These are phyloP conservation scores for Trametes meyenii DNA, from an alignment of 768 basidiomycete genomes.

Conservation along the genomic window DNA sequence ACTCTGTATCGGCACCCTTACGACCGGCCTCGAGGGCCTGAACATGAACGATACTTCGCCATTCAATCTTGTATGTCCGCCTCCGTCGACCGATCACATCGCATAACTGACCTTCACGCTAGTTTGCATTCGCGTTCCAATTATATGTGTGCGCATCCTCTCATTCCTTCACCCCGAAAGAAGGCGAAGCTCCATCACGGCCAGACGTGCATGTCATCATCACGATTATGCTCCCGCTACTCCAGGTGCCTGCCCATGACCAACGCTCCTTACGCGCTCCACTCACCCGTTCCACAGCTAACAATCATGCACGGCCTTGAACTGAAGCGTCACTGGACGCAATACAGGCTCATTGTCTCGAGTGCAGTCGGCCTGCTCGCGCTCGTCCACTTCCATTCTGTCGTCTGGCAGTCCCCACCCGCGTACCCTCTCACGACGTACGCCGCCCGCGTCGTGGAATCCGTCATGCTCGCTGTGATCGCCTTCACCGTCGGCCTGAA, in stretches of 20 bases:
- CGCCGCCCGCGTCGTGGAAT: slow-evolving; percentile 73
- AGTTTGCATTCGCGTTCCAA: slow-evolving; percentile 81
- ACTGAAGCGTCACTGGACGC: slow-evolving; percentile 61
- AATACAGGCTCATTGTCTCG: slow-evolving; percentile 73
- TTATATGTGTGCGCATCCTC: slow-evolving; percentile 75
- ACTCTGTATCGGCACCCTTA: slow-evolving; percentile 65
- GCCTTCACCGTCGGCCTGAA: slow-evolving; percentile 63
- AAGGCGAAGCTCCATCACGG: slow-evolving; percentile 52
- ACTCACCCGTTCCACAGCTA: slow-evolving; percentile 42
- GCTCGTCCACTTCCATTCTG: slow-evolving; percentile 68
- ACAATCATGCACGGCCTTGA: slow-evolving; percentile 67
- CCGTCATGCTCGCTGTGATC: slow-evolving; percentile 58
- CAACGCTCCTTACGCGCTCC: background rate
- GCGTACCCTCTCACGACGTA: slow-evolving; percentile 75
- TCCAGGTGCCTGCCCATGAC: slow-evolving; percentile 51
- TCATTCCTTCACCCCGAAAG: slow-evolving; percentile 51
- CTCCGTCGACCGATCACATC: no score
- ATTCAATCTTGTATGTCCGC: slow-evolving; percentile 65
- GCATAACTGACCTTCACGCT: slow-evolving; percentile 3
- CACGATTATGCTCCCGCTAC: slow-evolving; percentile 69
- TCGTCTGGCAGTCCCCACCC: slow-evolving; percentile 50
- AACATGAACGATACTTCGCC: slow-evolving; percentile 55
- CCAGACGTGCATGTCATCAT: slow-evolving; percentile 77
- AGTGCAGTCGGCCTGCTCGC: slow-evolving; percentile 60
- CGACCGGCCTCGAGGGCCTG: slow-evolving; percentile 68